Base-by-base conservation (phyloP, 208 protist genomes). In the Balamuthia mandrillaris region DNA sequence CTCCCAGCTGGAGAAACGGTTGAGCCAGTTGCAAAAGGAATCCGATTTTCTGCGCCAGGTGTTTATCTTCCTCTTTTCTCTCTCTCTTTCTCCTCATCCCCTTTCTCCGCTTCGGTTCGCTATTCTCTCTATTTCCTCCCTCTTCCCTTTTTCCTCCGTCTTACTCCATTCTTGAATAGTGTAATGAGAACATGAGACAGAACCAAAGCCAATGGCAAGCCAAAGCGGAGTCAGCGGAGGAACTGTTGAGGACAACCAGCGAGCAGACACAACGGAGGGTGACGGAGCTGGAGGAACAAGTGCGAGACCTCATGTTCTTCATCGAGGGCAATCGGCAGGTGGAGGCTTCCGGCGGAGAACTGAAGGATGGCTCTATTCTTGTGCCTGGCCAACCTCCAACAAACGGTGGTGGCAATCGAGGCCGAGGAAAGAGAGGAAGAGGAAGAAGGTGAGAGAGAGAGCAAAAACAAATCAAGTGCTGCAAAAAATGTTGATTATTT, bases 281-380 rank as follows among this genome's bases (percentile, higher is more conserved):
- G 2, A 70, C 82, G 29, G 70, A 78, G 42, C 78, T 87, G 9
- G 70, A 90, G 41, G 90, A 91, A 58, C 88, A 93, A 24, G 61
- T 91, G 35, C 78, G 90, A 16, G 90, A 93, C 79, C 61, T 93
- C 35, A 89, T 89, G 85, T 93, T 93, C 63, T 93, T 89, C 81
- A 84, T 93, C 18, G 89, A 89, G 24, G 87, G 89, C 29, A 90
- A 93, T 74, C 84, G 88, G 33, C 75, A 83, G 18, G 77, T 91
- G 14, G 65, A 31, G n/a, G 61, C 52, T 9, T 82, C 66, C 7
- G 42, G 24, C 4, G 66, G 54, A 45, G 66, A 56, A 52, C 66
- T 21, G 47, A 12, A 12, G 14, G 47, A n/a, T 54, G 47, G 18
- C 47, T 54, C 18, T 54, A 12, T 54, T 54, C 47, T 54, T 54